A percentile compares a stretch with the other conserved stretches of the same genome.
Conservation (phyloP, 1,139 yeast genomes). For the Pichia sp. region DNA sequence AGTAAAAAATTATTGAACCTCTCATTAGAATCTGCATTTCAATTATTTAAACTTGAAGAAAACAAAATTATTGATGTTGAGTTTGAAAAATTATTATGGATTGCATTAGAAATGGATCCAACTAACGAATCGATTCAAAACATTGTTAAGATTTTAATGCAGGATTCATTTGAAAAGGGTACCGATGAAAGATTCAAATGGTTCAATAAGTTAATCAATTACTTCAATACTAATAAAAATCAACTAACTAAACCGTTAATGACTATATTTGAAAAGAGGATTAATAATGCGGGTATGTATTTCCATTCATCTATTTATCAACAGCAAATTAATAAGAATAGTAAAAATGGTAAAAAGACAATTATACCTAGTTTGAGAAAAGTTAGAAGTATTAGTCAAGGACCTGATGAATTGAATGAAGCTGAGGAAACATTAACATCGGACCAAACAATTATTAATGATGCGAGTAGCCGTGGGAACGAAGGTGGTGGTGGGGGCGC, state of each 20-base stretch:
- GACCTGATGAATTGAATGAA: slow-evolving; percentile 17
- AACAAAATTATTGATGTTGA: slow-evolving; percentile 27
- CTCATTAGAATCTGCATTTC: slow-evolving; percentile 33
- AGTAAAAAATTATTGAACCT: slow-evolving; percentile 29
- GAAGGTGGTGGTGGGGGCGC: no score
- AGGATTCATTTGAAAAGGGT: slow-evolving; percentile 22
- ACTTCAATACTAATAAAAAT: slow-evolving; percentile 33
- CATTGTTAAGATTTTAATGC: slow-evolving; percentile 27
- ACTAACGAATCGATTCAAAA: slow-evolving; percentile 24
- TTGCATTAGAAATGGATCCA: slow-evolving; percentile 35
- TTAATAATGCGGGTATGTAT: slow-evolving; percentile 27
- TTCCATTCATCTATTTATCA: slow-evolving; percentile 17
- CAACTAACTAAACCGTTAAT: slow-evolving; percentile 29
- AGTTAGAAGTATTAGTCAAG: background rate
- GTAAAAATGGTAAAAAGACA: background rate
- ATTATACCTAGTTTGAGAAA: background rate
- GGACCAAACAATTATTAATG: slow-evolving; percentile 9
- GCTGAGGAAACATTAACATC: slow-evolving; percentile 23
- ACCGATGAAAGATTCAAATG: slow-evolving; percentile 25
- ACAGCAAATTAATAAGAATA: background rate
- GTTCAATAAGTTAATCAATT: slow-evolving; percentile 33
- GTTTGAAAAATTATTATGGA: slow-evolving; percentile 38
- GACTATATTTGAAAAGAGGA: slow-evolving; percentile 22
- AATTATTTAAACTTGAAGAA: slow-evolving; percentile 31
- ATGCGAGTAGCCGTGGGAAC: no score